Base-by-base conservation (phyloP, 2,329 filamentous ascomycete species). In the Lasiodiplodia sp. region DNA sequence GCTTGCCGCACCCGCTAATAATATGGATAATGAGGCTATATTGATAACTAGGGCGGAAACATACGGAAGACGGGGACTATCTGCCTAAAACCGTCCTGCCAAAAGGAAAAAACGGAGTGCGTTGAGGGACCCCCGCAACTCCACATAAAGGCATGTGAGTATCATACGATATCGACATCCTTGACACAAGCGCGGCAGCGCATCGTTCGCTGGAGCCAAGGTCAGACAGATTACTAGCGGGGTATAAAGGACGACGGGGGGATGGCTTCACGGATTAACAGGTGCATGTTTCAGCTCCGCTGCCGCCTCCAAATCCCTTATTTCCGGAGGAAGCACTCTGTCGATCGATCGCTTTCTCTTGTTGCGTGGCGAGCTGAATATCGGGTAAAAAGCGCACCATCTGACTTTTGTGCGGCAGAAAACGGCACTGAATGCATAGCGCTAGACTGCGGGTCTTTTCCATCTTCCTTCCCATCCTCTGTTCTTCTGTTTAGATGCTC, bases 391-490 rank as follows among this genome's bases (percentile, higher is more conserved):
- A 47, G 44, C 44, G 7, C 18, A 16, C 18, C 1, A 4, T 21
- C 44, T n/a, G 18, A 11, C 8, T 47, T n/a, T 10, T 6, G 40
- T 16, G 40, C 16, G 40, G 16, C 14, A 44, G 40, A 18, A 44
- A 44, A 44, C 6, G n/a, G 18, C 44, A 47, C 44, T 11, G n/a
- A 21, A 47, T 47, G 44, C 44, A 47, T 7, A 47, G 44, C n/a
- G 44, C 44, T 47, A 47, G 44, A 47, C 44, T n/a, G 44, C n/a
- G 44, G 44, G 44, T 47, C 44, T n/a, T 53, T 53, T 53, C 23
- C 23, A 6, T 52, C 23, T 23, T 25, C 10, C 4, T 28, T 28
- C 18, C 44, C 44, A 21, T 47, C 44, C 5, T 23, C 34, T 23
- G 16, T 6, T 38, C 31, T 57, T 23, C 25, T 38, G 18, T 21